Conservation (phyloP, 345 rosid genomes). For the Passiflora organensis region DNA sequence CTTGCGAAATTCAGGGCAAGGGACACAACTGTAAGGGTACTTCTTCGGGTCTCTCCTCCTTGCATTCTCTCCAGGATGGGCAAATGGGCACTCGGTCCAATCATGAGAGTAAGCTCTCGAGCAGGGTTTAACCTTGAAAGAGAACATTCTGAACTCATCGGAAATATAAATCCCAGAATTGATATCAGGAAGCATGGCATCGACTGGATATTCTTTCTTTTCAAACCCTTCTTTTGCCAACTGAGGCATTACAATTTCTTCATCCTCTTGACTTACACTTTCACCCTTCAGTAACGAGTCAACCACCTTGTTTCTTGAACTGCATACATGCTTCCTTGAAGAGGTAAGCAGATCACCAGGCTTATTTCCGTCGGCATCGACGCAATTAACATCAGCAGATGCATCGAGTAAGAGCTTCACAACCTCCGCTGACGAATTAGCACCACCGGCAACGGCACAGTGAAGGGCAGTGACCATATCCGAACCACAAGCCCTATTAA, state of each 20-base stretch:
- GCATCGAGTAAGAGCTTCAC: slow-evolving; percentile 67
- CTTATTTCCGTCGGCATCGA: slow-evolving; percentile 64
- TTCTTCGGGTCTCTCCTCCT: slow-evolving; percentile 95
- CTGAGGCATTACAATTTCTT: slow-evolving; percentile 30
- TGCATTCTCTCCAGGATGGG: slow-evolving; percentile 97
- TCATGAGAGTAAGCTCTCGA: slow-evolving; percentile 98
- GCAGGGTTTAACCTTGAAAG: slow-evolving; percentile 93
- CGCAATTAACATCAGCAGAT: slow-evolving; percentile 45
- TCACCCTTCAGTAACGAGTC: slow-evolving; percentile 54
- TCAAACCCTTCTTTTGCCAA: slow-evolving; percentile 48
- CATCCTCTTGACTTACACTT: slow-evolving; percentile 38
- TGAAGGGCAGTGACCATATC: slow-evolving; percentile 91
- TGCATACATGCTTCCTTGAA: slow-evolving; percentile 28
- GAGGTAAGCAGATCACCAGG: slow-evolving; percentile 53
- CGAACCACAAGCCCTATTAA: slow-evolving; percentile 57
- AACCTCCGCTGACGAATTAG: slow-evolving; percentile 42
- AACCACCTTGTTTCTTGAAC: slow-evolving; percentile 46
- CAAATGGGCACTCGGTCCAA: slow-evolving; percentile 99
- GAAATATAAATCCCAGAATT: slow-evolving; percentile 76
- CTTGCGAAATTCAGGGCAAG: slow-evolving; percentile 96
- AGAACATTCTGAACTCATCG: slow-evolving; percentile 92
- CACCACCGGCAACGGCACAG: slow-evolving; percentile 80
- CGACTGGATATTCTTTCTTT: slow-evolving; percentile 82
- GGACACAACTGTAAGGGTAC: slow-evolving; percentile 90
- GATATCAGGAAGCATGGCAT: slow-evolving; percentile 80